Evolutionary conservation across 106 monocot genomes (phyloP).

Genomic region (Dendrobium chrysotoxum): DNA sequence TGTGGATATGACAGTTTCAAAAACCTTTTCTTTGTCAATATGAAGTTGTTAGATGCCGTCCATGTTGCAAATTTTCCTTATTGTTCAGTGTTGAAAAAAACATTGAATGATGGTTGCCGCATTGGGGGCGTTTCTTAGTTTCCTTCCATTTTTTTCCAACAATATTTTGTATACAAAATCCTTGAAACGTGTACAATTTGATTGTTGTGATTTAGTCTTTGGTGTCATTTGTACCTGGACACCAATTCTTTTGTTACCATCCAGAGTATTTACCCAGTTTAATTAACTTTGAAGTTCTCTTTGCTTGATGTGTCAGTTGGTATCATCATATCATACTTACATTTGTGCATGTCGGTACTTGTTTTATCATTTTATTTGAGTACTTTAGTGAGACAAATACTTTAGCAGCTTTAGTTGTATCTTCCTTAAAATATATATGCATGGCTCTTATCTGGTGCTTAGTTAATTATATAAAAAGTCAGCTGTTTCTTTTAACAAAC

Average conservation of each 20-base stretch:
- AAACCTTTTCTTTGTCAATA: too few species aligned
- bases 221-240: background rate
- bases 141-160: background rate
- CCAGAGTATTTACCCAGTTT: background rate
- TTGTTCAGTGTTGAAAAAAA: background rate
- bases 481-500: background rate
- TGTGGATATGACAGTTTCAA: too few species aligned
- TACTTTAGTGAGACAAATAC: background rate
- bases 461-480: background rate
- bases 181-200: background rate
- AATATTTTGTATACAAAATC: background rate
- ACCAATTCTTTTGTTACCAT: background rate
- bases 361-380: background rate
- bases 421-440: background rate
- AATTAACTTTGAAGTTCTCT: background rate
- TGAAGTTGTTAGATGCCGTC: background rate
- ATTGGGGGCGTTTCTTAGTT: background rate
- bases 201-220: background rate
- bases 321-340: background rate
- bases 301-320: background rate
- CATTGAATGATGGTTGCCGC: background rate
- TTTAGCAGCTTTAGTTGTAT: background rate
- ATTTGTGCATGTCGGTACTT: background rate
- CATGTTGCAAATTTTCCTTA: background rate
- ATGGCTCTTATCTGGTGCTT: background rate